Conservation (phyloP, 1,139 yeast species). For the Kurtzmaniella quercitrusa region DNA sequence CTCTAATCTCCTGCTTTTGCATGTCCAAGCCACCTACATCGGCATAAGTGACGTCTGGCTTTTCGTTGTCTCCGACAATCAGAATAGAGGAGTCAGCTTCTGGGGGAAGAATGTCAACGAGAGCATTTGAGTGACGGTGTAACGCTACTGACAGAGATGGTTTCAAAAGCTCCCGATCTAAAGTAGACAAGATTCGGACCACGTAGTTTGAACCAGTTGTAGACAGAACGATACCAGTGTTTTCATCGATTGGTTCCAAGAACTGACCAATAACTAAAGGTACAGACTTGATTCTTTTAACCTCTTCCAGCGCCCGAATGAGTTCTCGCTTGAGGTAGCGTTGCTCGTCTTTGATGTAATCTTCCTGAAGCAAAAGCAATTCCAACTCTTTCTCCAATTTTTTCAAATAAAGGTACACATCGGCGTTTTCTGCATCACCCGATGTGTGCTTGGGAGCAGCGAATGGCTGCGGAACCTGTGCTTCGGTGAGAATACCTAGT, state of each 20-base stretch:
- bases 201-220: slow-evolving; percentile 98
- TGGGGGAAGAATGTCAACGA: slow-evolving; percentile 96
- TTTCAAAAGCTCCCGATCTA: slow-evolving; percentile 90
- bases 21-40: slow-evolving; percentile 99
- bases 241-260: slow-evolving; percentile 94
- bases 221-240: slow-evolving; percentile 93
- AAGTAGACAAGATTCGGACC: slow-evolving; percentile 87
- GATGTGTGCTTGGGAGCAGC: slow-evolving; percentile 14
- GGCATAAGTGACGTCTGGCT: slow-evolving; percentile 84
- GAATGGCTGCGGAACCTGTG: slow-evolving; percentile 10
- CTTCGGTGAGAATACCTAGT: slow-evolving; percentile 21
- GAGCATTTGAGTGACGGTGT: slow-evolving; percentile 96
- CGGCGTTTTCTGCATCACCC: slow-evolving; percentile 36
- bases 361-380: slow-evolving; percentile 81
- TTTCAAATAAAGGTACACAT: slow-evolving; percentile 79
- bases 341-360: slow-evolving; percentile 95
- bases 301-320: slow-evolving; percentile 97
- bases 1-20: slow-evolving; percentile 98
- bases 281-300: slow-evolving; percentile 93
- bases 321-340: slow-evolving; percentile 93
- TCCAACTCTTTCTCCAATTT: slow-evolving; percentile 87
- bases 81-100: slow-evolving; percentile 98
- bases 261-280: slow-evolving; percentile 98
- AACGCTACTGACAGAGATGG: slow-evolving; percentile 95
- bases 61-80: slow-evolving; percentile 90